Base-by-base conservation (phyloP, 805 yeast species). In the Cephaloascus albidus region DNA sequence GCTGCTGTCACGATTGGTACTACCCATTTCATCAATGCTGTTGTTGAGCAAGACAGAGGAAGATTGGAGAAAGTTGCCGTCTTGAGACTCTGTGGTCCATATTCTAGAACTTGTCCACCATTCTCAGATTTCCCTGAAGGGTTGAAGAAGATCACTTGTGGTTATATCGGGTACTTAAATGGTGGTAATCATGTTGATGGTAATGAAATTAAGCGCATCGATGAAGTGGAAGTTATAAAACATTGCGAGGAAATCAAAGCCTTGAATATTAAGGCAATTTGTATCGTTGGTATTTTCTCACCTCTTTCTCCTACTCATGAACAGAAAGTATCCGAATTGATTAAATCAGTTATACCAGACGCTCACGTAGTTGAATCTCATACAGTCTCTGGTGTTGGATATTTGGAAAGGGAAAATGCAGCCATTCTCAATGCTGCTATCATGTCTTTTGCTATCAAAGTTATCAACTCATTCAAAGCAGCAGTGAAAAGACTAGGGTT, bases 11-110 rank as follows among this genome's bases (percentile, higher is more conserved):
- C 74, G 2, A 69, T 71, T 43, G 76, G 76, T n/a, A 71, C 76
- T 3, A 71, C 76, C 1, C 76, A 70, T 43, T 70, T 70, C 52
- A 68, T 70, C 49, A 70, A 70, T 51, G 73, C 75, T 14, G 71
- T 70, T 18, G 58, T 71, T 18, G 76, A 70, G 46, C 63, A 62
- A 41, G 74, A 70, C 46, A 43, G 50, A 20, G 61, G 65, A 3
- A 49, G 70, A 36, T 48, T 70, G 36, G 71, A 65, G 17, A 54
- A 47, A 37, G 73, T 70, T n/a, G 75, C 74, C 0, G 72, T 69
- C 3, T 40, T 70, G 15, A 50, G 76, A 45, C 43, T 71, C 10
- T 63, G 67, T 45, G 70, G 72, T 5, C 70, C 70, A 2, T 70
- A 66, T 45, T 55, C 70, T 1, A 47, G 47, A 3, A 50, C 56